A percentile compares a stretch with the other conserved stretches of the same genome.
Evolutionary conservation across 257 asterid genomes (phyloP).

Genomic region (Penstemon eatonii): DNA sequence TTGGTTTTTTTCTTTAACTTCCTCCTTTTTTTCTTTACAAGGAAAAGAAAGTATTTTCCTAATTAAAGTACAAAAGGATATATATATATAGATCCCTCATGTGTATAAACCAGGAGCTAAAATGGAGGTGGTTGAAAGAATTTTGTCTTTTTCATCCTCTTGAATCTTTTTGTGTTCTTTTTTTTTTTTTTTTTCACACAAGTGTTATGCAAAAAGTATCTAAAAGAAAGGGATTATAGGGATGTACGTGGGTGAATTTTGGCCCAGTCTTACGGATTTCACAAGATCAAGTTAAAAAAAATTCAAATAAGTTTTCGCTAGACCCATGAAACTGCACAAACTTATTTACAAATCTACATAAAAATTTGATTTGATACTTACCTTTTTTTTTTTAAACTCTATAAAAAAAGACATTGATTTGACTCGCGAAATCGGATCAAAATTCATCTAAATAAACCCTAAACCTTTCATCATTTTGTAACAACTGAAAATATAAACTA

Average conservation of each 20-base stretch:
- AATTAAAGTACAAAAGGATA: slow-evolving; percentile 26
- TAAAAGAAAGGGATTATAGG: slow-evolving; percentile 3
- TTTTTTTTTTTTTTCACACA: slow-evolving; percentile 24
- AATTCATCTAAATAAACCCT: too few species aligned
- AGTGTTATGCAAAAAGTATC: slow-evolving; percentile 37
- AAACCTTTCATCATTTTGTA: slow-evolving; percentile 26
- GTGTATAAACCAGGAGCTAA: slow-evolving; percentile 31
- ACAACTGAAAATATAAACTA: slow-evolving; percentile 27
- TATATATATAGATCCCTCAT: slow-evolving; percentile 30
- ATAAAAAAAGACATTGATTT: too few species aligned
- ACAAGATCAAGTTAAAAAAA: too few species aligned
- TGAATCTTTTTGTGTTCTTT: slow-evolving; percentile 4
- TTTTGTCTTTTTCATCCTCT: slow-evolving; percentile 2
- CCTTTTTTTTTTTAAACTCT: too few species aligned
- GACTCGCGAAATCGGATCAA: too few species aligned
- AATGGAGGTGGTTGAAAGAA: slow-evolving; percentile 26
- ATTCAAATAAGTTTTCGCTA: too few species aligned
- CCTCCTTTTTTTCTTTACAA: not conserved
- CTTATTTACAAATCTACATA: not conserved
- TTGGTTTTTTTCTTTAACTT: slow-evolving; percentile 24
- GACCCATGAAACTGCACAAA: not conserved
- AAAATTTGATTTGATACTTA: too few species aligned
- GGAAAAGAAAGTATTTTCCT: slow-evolving; percentile 2
- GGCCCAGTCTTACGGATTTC: too few species aligned
- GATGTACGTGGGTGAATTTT: too few species aligned